These are phyloP conservation scores for Cladosporium sp. DNA, from an alignment of 2,329 filamentous ascomycete genomes.

Conservation along the genomic window DNA sequence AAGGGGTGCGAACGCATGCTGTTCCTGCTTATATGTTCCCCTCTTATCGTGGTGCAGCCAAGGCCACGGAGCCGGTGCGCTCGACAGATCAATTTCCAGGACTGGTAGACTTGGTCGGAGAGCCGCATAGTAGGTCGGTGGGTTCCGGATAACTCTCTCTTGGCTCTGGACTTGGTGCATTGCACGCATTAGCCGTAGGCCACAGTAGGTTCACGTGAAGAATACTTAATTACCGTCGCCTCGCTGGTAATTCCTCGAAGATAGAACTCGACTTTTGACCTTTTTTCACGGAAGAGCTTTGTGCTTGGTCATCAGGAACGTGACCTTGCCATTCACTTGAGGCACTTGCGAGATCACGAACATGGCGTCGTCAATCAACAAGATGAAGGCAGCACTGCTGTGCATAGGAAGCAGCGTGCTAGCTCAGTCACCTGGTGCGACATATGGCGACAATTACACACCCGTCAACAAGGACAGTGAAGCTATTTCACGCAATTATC, in stretches of 20 bases:
- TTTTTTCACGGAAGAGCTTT: background rate
- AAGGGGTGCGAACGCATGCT: background rate
- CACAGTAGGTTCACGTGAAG: background rate
- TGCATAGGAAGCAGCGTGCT: conserved; percentile 7
- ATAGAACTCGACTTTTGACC: too few species aligned
- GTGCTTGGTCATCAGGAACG: background rate
- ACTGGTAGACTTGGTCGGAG: background rate
- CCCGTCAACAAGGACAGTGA: conserved; percentile 2
- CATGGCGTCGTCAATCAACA: background rate
- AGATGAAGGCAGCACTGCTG: background rate
- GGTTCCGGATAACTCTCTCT: background rate
- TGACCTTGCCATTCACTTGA: background rate
- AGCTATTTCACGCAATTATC: conserved; percentile 28
- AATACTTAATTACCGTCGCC: background rate
- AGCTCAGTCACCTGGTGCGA: conserved; percentile 1
- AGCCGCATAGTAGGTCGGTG: background rate
- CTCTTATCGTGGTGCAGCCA: conserved; percentile 4
- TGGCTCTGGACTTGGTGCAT: background rate
- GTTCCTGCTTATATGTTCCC: background rate
- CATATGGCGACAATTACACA: conserved; percentile 5
- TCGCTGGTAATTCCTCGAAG: background rate
- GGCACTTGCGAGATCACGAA: background rate
- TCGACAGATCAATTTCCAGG: conserved; percentile 1
- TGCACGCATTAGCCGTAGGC: background rate
- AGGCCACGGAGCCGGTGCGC: background rate